phyloP scores from a whole-genome alignment of 345 rosid species.

The Populus alba region DNA sequence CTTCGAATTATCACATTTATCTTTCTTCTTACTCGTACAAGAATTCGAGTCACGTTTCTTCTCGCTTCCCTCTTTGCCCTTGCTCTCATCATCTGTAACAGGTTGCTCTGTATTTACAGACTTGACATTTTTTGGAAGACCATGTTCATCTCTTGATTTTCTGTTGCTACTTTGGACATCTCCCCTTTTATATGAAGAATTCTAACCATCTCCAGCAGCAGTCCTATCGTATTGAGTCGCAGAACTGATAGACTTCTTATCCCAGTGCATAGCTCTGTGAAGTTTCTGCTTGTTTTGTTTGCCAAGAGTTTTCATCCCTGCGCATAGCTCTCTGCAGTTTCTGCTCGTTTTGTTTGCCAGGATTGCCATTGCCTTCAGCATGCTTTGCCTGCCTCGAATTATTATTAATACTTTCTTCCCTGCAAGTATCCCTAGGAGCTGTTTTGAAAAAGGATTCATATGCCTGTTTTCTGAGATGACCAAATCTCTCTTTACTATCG shows the following conservation, averaged over 20 bases:
- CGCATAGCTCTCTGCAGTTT: constrained; percentile 22
- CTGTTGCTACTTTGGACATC: constrained; percentile 28
- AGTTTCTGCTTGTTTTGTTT: constrained; percentile 30
- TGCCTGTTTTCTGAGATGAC: constrained; percentile 57
- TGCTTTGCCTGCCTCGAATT: constrained; percentile 21
- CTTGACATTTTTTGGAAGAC: constrained; percentile 24
- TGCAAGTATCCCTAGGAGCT: constrained; percentile 19
- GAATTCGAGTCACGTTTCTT: constrained; percentile 22
- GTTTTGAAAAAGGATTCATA: constrained; percentile 45
- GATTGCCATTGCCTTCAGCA: constrained; percentile 15
- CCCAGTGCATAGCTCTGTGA: constrained; percentile 19
- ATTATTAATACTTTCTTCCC: constrained; percentile 25
- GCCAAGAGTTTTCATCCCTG: constrained; percentile 22
- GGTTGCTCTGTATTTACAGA: constrained; percentile 15
- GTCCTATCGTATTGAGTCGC: constrained; percentile 5
- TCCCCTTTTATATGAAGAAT: constrained; percentile 24
- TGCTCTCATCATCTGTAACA: constrained; percentile 23
- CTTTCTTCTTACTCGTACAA: constrained; percentile 21
- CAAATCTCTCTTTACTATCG: constrained; percentile 81
- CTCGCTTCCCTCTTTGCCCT: constrained; percentile 26
- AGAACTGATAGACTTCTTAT: constrained; percentile 15
- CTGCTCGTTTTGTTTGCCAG: constrained; percentile 29
- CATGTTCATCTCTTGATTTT: constrained; percentile 30
- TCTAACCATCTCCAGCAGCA: constrained; percentile 24
- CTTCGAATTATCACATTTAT: constrained; percentile 11